Conservation (phyloP, 306 rosid species). For the Cicer bijugum region DNA sequence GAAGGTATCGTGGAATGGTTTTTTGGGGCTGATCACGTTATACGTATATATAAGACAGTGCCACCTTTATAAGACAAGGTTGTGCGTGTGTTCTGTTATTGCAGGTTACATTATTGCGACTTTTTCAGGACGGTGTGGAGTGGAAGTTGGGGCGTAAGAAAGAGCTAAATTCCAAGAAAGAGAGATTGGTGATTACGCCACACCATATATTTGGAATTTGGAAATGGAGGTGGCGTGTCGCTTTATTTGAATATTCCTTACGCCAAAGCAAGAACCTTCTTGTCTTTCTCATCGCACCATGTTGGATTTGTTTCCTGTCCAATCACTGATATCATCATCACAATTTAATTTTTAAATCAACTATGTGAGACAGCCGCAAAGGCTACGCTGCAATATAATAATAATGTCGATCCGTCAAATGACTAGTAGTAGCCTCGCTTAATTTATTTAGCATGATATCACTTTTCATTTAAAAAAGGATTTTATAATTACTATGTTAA, state of each 20-base stretch:
- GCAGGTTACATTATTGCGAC: not conserved
- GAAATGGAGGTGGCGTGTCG: slow-evolving; percentile 14
- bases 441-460: slow-evolving; percentile 5
- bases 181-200: slow-evolving; percentile 38
- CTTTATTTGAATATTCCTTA: slow-evolving; percentile 27
- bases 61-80: not conserved
- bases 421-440: not conserved
- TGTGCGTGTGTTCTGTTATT: not conserved
- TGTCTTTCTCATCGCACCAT: slow-evolving; percentile 11
- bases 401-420: not conserved
- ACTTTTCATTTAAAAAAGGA: not conserved
- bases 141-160: slow-evolving; percentile 21
- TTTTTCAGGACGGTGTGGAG: slow-evolving; percentile 46
- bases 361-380: slow-evolving; percentile 1
- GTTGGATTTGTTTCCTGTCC: slow-evolving; percentile 28
- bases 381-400: slow-evolving; percentile 22
- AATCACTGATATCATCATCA: slow-evolving; percentile 5
- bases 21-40: not conserved
- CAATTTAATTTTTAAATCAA: not conserved
- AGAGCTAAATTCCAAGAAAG: slow-evolving; percentile 39
- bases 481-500: not conserved
- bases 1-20: not conserved
- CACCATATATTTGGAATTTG: slow-evolving; percentile 11
- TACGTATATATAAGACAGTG: slow-evolving; percentile 4
- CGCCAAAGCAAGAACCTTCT: slow-evolving; percentile 43